Evolutionary conservation across 768 basidiomycete species (phyloP).

Genomic region (Mycena polygramma): DNA sequence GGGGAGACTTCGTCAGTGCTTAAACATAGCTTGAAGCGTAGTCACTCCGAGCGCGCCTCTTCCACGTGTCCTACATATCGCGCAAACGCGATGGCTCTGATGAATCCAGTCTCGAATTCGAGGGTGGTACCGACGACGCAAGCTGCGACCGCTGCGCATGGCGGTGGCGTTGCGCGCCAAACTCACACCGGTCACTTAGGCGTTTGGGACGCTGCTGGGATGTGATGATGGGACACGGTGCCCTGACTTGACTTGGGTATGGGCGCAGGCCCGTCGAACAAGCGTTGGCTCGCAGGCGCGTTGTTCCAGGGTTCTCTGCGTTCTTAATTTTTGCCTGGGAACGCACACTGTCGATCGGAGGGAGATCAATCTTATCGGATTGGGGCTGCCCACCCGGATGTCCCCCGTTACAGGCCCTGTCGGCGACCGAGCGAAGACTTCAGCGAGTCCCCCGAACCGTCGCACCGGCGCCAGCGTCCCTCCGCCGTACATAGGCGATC

Average conservation of each 20-base stretch:
- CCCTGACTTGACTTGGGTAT: conserved; percentile 1
- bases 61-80: conserved; percentile 25
- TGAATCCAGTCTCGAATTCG: conserved; percentile 12
- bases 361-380: conserved; percentile 28
- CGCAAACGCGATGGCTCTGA: not conserved
- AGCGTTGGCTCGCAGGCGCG: conserved; percentile 24
- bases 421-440: conserved; percentile 27
- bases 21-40: conserved; percentile 24
- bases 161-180: conserved; percentile 4
- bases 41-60: conserved; percentile 13
- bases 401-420: conserved; percentile 8
- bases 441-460: not conserved
- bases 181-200: conserved; percentile 4
- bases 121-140: conserved; percentile 7
- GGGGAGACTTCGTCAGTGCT: conserved; percentile 33
- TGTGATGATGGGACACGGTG: conserved; percentile 3
- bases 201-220: conserved; percentile 11
- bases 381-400: not conserved
- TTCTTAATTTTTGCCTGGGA: conserved; percentile 27
- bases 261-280: conserved; percentile 18
- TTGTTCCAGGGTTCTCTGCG: conserved; percentile 11
- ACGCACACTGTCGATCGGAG: conserved; percentile 17
- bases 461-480: conserved; percentile 1
- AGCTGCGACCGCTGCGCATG: conserved; percentile 18
- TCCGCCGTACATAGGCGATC: conserved; percentile 6